Conservation (phyloP, 768 basidiomycete species). For the Serendipita indica region DNA sequence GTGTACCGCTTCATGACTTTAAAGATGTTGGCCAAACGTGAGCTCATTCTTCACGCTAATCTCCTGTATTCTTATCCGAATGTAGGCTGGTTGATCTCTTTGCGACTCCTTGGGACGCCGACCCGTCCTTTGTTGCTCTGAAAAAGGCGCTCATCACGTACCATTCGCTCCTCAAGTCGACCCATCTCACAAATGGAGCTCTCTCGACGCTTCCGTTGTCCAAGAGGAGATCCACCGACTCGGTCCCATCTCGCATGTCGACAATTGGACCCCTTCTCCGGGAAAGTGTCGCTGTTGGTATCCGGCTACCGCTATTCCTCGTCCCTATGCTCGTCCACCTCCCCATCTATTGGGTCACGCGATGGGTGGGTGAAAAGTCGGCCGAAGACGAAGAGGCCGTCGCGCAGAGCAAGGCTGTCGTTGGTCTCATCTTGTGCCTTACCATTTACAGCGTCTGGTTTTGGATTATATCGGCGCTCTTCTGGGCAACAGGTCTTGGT, state of each 20-base stretch:
- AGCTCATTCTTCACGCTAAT: conserved; percentile 21
- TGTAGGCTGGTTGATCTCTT: conserved; percentile 77
- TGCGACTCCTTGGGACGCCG: conserved; percentile 42
- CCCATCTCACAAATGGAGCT: conserved; percentile 72
- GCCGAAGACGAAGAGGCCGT: conserved; percentile 84
- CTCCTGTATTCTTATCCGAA: conserved; percentile 10
- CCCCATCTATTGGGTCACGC: conserved; percentile 74
- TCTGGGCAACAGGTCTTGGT: conserved; percentile 62
- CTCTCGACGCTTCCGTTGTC: conserved; percentile 77
- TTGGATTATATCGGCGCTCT: conserved; percentile 69
- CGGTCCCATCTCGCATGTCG: conserved; percentile 64
- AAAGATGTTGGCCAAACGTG: conserved; percentile 84
- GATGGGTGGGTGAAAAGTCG: conserved; percentile 52
- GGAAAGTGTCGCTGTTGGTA: conserved; percentile 53
- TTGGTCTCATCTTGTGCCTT: conserved; percentile 59
- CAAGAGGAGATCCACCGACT: conserved; percentile 44
- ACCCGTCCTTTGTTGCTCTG: conserved; percentile 42
- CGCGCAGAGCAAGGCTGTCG: conserved; percentile 92
- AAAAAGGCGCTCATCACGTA: conserved; percentile 69
- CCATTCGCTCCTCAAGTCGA: conserved; percentile 68
- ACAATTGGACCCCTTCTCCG: conserved; percentile 66
- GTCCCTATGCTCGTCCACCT: conserved; percentile 70
- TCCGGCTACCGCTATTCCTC: conserved; percentile 78
- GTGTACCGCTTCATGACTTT: conserved; percentile 68
- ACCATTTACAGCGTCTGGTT: conserved; percentile 73